Evolutionary conservation across 352 stramenopile genomes (phyloP).

Genomic region (Peronospora destructor): DNA sequence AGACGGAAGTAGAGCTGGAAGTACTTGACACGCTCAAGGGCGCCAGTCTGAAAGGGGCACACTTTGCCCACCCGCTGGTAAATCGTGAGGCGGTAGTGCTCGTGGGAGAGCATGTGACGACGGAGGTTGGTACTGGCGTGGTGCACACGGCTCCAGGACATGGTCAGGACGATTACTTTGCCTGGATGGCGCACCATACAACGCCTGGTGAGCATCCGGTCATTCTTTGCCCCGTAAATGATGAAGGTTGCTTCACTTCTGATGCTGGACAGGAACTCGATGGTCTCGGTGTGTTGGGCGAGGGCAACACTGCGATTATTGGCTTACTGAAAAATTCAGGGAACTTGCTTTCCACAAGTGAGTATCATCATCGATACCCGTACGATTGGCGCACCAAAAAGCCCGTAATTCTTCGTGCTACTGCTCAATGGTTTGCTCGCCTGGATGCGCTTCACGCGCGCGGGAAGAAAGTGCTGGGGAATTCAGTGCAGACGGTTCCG

Average conservation of each 20-base stretch:
- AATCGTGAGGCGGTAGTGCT: slow-evolving; percentile 82
- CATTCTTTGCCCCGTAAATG: slow-evolving; percentile 68
- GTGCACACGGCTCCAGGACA: slow-evolving; percentile 98
- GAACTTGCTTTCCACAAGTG: slow-evolving; percentile 79
- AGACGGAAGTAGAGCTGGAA: slow-evolving; percentile 25
- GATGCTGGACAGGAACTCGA: slow-evolving; percentile 87
- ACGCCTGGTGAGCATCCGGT: slow-evolving; percentile 24
- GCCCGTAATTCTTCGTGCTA: slow-evolving; percentile 96
- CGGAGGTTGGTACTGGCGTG: slow-evolving; percentile 95
- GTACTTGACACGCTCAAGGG: slow-evolving; percentile 65
- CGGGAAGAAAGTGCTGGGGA: slow-evolving; percentile 42
- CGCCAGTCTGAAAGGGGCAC: slow-evolving; percentile 37
- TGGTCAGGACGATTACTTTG: slow-evolving; percentile 94
- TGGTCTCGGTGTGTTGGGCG: slow-evolving; percentile 85
- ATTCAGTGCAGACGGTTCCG: slow-evolving; percentile 90
- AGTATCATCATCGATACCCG: slow-evolving; percentile 93
- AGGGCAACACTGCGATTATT: slow-evolving; percentile 92
- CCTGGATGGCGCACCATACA: slow-evolving; percentile 58
- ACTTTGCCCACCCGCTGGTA: slow-evolving; percentile 88
- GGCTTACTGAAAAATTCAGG: slow-evolving; percentile 68
- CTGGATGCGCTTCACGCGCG: slow-evolving; percentile 90
- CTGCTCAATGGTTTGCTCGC: slow-evolving; percentile 97
- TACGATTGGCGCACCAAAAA: slow-evolving; percentile 99
- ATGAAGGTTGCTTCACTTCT: slow-evolving; percentile 70
- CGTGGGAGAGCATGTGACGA: slow-evolving; percentile 96